Evolutionary conservation across 139 green algal species (phyloP), one percentile per base, ranked within the genome.

Genomic region (Chlorokybus atmophyticus): DNA sequence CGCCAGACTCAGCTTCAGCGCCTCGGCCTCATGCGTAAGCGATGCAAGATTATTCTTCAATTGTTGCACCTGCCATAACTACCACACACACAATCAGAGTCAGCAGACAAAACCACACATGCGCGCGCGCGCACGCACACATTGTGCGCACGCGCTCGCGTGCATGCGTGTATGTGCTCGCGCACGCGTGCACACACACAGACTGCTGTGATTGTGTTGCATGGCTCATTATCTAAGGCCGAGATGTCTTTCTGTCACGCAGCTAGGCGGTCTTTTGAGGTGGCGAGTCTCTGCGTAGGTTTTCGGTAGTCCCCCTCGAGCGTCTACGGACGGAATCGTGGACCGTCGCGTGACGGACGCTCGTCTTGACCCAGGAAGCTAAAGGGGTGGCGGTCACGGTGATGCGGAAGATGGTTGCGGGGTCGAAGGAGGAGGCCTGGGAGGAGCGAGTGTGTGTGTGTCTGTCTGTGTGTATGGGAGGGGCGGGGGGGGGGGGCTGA

Each of bases 381-480:
- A 93, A 68, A 3, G 84, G 84, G 1, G 82, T 78, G 38, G 80
- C 81, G 1, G 84, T 82, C 49, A 87, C 79, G 31, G 59, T 79
- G 3, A 84, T 79, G 26, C 79, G 76, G 40, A 78, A 75, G 39
- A 88, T 88, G 31, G 71, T 62, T 14, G 74, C 70, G 1, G 73
- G 73, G 67, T 87, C 75, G 65, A 87, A 90, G 8, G 71, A 83
- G 52, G 76, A 71, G 32, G 35, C 35, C n/a, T n/a, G n/a, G n/a
- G n/a, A n/a, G n/a, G n/a, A n/a, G n/a, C n/a, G n/a, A n/a, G n/a
- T n/a, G n/a, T n/a, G n/a, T 67, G 70, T 57, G 81, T n/a, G n/a
- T n/a, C n/a, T n/a, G n/a, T n/a, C n/a, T n/a, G n/a, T n/a, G n/a
- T n/a, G n/a, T n/a, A n/a, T 82, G 26, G n/a, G n/a, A n/a, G n/a